These are phyloP conservation scores for Phaffomyces thermotolerans DNA, from an alignment of 805 yeast genomes.

Conservation along the genomic window DNA sequence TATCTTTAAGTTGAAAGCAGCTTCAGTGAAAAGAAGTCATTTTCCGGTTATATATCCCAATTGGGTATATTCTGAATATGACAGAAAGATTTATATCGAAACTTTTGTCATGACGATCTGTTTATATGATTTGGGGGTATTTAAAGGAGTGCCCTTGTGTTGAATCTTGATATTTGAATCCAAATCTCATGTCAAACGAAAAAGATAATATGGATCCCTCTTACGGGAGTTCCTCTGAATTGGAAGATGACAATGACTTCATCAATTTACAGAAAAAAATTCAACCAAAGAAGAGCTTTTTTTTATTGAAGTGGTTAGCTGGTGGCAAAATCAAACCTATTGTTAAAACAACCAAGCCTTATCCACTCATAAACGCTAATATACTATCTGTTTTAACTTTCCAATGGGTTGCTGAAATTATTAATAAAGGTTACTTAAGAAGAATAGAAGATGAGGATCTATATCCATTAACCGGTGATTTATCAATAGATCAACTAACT, in stretches of 20 bases:
- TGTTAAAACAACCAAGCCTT: conserved; percentile 8
- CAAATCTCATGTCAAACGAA: not conserved
- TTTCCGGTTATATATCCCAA: too few species aligned
- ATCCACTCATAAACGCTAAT: conserved; percentile 18
- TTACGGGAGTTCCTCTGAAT: not conserved
- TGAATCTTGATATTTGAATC: too few species aligned
- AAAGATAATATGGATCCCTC: not conserved
- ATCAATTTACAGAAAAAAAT: conserved; percentile 11
- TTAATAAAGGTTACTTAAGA: conserved; percentile 48
- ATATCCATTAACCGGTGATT: conserved; percentile 33
- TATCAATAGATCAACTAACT: conserved; percentile 30
- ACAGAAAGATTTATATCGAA: too few species aligned
- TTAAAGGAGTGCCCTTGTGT: too few species aligned
- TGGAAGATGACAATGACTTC: conserved; percentile 1
- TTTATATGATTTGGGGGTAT: too few species aligned
- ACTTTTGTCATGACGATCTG: too few species aligned
- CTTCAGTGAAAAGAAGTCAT: too few species aligned
- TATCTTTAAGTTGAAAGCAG: too few species aligned
- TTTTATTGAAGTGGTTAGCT: conserved; percentile 11
- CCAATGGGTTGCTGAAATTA: conserved; percentile 19
- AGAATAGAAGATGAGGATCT: conserved; percentile 54
- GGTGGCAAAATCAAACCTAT: conserved; percentile 19
- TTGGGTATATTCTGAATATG: too few species aligned
- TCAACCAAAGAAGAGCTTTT: conserved; percentile 11
- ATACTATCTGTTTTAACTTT: conserved; percentile 14